Percentiles rank a stretch among this genome's conserved stretches.
These are phyloP conservation scores for Linanthus parryae DNA, from an alignment of 148 eudicot species.

Conservation along the genomic window DNA sequence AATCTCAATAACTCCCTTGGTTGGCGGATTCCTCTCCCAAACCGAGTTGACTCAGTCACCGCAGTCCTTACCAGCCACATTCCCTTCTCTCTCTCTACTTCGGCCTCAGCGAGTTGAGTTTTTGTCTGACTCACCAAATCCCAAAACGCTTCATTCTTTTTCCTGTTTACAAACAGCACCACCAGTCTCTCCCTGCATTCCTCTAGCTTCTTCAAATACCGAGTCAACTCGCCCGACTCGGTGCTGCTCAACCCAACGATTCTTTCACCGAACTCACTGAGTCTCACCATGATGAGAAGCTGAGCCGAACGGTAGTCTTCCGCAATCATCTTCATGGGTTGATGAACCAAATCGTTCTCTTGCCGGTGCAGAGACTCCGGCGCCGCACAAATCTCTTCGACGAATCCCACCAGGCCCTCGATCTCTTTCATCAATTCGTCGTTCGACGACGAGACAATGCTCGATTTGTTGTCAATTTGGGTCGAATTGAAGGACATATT, in stretches of 20 bases:
- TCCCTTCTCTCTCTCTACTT: too few relatives aligned
- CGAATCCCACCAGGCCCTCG: conserved; percentile 25
- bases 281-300: conserved; percentile 17
- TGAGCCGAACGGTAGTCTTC: conserved; percentile 48
- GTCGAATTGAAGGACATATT: too few relatives aligned
- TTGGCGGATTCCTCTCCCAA: conserved; percentile 8
- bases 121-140: conserved; percentile 27
- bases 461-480: too few relatives aligned
- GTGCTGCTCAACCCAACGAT: conserved; percentile 17
- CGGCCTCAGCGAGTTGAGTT: too few relatives aligned
- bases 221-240: conserved; percentile 16
- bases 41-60: conserved; percentile 27
- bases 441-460: not conserved
- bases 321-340: conserved; percentile 34
- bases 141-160: conserved; percentile 50
- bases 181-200: conserved; percentile 28
- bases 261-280: conserved; percentile 20
- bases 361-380: conserved; percentile 37
- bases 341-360: conserved; percentile 29
- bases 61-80: too few relatives aligned
- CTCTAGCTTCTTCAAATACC: conserved; percentile 25
- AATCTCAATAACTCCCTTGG: too few relatives aligned
- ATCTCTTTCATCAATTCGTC: conserved; percentile 23
- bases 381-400: conserved; percentile 38
- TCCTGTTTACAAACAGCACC: conserved; percentile 51